A percentile compares a stretch with the other conserved stretches of the same genome.
Conservation (phyloP, 495 filamentous ascomycete genomes). For the Aeminium ludgeri region DNA sequence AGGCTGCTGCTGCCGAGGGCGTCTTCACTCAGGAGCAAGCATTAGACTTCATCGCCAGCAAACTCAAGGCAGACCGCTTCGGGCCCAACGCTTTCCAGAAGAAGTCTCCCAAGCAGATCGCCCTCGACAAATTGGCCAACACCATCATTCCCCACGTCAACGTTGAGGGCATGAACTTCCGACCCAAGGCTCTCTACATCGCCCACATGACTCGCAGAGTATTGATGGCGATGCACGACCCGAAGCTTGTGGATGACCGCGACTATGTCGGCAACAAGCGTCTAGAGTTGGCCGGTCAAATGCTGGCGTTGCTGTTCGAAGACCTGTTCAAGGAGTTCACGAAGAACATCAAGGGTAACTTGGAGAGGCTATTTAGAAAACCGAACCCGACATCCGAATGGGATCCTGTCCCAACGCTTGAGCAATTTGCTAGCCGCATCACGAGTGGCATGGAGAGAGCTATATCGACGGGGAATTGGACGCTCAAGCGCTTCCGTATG, state of each 20-base stretch:
- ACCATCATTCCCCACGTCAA: conserved; percentile 86
- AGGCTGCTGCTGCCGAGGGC: conserved; percentile 64
- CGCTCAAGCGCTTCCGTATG: conserved; percentile 92
- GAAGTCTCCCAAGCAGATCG: conserved; percentile 68
- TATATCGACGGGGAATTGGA: conserved; percentile 96
- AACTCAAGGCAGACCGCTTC: conserved; percentile 45
- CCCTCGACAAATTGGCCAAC: conserved; percentile 75
- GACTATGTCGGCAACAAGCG: conserved; percentile 98
- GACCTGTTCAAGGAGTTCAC: conserved; percentile 94
- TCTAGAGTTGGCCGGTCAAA: conserved; percentile 82
- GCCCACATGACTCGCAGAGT: conserved; percentile 92
- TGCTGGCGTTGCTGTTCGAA: conserved; percentile 89
- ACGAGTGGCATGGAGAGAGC: conserved; percentile 82
- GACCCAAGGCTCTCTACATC: conserved; percentile 87
- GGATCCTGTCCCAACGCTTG: conserved; percentile 63
- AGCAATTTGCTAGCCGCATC: conserved; percentile 61
- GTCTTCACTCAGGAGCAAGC: conserved; percentile 89
- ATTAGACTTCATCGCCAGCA: conserved; percentile 69
- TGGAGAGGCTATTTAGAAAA: conserved; percentile 87
- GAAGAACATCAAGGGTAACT: conserved; percentile 65
- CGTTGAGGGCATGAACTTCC: conserved; percentile 77
- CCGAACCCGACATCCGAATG: conserved; percentile 70
- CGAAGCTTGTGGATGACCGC: conserved; percentile 77
- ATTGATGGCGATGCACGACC: conserved; percentile 79
- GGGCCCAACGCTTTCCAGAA: neutral